phyloP scores from a whole-genome alignment of 2,329 filamentous ascomycete genomes.

The Penicillium occitanis region DNA sequence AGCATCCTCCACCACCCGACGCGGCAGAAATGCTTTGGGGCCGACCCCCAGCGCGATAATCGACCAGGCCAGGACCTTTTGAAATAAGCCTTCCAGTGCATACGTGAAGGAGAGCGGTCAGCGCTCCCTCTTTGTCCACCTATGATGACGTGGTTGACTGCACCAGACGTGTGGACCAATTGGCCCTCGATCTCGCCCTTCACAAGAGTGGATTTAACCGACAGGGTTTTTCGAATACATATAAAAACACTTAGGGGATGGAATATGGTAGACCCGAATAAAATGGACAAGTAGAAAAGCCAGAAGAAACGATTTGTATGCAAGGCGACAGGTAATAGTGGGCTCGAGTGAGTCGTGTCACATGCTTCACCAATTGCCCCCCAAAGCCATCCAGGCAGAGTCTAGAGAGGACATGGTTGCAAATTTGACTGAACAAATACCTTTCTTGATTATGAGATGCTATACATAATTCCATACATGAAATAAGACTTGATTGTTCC shows the following conservation, averaged over 20 bases:
- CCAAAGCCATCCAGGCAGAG: neutral
- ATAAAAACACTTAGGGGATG: neutral
- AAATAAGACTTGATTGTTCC: slow-evolving; percentile 20
- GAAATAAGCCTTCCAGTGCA: neutral
- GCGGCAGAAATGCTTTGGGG: slow-evolving; percentile 10
- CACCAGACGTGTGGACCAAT: neutral
- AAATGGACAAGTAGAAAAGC: slow-evolving; percentile 1
- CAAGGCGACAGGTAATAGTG: slow-evolving; percentile 14
- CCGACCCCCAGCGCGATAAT: neutral
- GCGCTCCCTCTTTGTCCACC: neutral
- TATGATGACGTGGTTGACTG: slow-evolving; percentile 11
- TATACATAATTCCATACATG: neutral
- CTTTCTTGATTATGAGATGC: neutral
- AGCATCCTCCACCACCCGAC: slow-evolving; percentile 18
- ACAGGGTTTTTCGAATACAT: neutral
- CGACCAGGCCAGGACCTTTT: neutral
- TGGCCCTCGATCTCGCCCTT: neutral
- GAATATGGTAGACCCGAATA: neutral
- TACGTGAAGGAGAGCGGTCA: slow-evolving; percentile 8
- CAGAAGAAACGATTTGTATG: slow-evolving; percentile 8
- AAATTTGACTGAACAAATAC: neutral
- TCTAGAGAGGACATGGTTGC: neutral
- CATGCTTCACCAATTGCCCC: slow-evolving; percentile 13
- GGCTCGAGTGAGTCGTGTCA: slow-evolving; percentile 14
- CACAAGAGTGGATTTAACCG: neutral